These are phyloP conservation scores for Grosmannia huntii DNA, from an alignment of 2,329 filamentous ascomycete genomes.

Conservation along the genomic window DNA sequence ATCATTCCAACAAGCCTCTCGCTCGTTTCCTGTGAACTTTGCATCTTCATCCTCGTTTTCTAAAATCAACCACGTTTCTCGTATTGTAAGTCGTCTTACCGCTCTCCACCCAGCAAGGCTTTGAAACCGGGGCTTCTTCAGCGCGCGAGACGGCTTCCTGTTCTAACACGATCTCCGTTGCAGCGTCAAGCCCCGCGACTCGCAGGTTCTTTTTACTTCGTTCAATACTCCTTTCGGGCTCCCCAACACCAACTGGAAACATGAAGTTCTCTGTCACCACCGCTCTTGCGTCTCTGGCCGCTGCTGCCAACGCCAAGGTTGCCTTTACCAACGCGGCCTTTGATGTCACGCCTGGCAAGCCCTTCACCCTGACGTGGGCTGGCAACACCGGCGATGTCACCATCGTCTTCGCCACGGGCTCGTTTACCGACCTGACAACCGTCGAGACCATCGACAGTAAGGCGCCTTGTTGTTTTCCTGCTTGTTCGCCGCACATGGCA, in stretches of 20 bases:
- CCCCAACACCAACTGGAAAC: background rate
- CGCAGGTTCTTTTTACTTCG: background rate
- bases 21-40: background rate
- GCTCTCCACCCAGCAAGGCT: too few relatives aligned
- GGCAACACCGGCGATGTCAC: conserved; percentile 27
- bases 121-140: too few relatives aligned
- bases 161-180: too few relatives aligned
- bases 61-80: background rate
- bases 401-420: conserved; percentile 27
- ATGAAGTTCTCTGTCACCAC: conserved; percentile 27
- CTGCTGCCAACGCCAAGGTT: conserved; percentile 17
- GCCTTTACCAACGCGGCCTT: conserved; percentile 20
- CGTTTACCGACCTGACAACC: conserved; percentile 20
- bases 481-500: too few relatives aligned
- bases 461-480: conserved; percentile 8
- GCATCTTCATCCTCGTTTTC: background rate
- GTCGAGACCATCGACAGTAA: conserved; percentile 24
- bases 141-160: too few relatives aligned
- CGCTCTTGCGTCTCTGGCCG: conserved; percentile 22
- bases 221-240: background rate
- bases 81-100: background rate
- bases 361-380: conserved; percentile 32
- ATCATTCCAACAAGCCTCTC: background rate
- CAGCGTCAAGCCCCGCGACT: background rate
- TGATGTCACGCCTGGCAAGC: conserved; percentile 21